Conservation (phyloP, 306 rosid species). For the Vigna hirtella region DNA sequence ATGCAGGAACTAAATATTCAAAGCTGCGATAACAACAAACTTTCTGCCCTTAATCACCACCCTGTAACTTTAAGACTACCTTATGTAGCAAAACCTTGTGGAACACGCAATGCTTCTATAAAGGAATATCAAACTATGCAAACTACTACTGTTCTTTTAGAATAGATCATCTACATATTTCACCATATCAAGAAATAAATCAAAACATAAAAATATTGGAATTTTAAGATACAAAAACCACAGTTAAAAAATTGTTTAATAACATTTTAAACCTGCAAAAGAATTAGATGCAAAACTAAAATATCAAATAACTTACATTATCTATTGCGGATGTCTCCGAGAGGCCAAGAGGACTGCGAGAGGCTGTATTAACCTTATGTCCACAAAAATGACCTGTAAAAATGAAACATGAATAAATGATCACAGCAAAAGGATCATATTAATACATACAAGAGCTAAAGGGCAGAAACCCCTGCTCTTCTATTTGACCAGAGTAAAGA, state of each 20-base stretch:
- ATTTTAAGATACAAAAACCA: neutral
- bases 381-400: constrained; percentile 53
- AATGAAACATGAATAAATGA: constrained; percentile 32
- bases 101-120: neutral
- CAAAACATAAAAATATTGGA: neutral
- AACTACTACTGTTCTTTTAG: neutral
- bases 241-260: neutral
- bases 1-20: neutral
- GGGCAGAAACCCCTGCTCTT: constrained; percentile 47
- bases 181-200: neutral
- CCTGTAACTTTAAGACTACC: neutral
- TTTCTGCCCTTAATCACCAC: constrained; percentile 3
- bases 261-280: neutral
- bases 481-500: constrained; percentile 47
- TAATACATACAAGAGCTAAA: constrained; percentile 49
- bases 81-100: neutral
- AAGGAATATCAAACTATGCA: neutral
- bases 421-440: constrained; percentile 36
- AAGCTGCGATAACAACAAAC: neutral
- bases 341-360: constrained; percentile 46
- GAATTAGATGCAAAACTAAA: constrained; percentile 18
- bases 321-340: constrained; percentile 56
- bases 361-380: constrained; percentile 49
- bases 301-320: constrained; percentile 51
- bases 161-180: neutral